These are phyloP conservation scores for Penicillium glabrum DNA, from an alignment of 2,329 filamentous ascomycete species.

Conservation along the genomic window DNA sequence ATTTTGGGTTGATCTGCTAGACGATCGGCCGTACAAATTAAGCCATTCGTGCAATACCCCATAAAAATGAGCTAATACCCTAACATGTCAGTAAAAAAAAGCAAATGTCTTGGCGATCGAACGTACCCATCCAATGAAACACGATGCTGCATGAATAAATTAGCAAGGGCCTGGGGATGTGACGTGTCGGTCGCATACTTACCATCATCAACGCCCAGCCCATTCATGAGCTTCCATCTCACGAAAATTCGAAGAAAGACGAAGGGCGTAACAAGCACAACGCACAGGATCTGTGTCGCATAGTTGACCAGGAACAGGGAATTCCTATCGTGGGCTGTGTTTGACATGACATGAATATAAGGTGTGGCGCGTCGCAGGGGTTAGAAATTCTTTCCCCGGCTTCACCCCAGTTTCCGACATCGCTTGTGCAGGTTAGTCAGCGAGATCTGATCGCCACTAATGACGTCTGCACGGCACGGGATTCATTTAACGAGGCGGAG, in stretches of 20 bases:
- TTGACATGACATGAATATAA: constrained; percentile 2
- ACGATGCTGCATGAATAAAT: constrained; percentile 1
- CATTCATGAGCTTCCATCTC: constrained; percentile 6
- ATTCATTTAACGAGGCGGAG: neutral
- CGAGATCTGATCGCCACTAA: constrained; percentile 1
- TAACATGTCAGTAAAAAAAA: neutral
- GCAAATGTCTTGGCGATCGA: neutral
- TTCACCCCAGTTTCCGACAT: neutral
- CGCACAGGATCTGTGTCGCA: constrained; percentile 7
- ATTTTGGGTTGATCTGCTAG: neutral
- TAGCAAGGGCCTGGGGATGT: neutral
- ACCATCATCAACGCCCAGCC: constrained; percentile 11
- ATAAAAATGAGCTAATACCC: constrained; percentile 4
- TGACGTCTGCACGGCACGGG: neutral
- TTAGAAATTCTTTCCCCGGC: neutral
- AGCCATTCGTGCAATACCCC: constrained; percentile 8
- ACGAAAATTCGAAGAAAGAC: constrained; percentile 7
- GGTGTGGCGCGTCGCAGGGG: neutral
- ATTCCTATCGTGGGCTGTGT: constrained; percentile 1
- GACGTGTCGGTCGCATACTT: neutral
- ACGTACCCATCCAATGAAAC: constrained; percentile 10
- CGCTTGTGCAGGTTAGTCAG: constrained; percentile 1
- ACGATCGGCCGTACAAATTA: constrained; percentile 3
- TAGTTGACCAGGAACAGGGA: constrained; percentile 9
- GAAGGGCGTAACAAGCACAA: constrained; percentile 3